Evolutionary conservation across 805 yeast species (phyloP).

Genomic region (Starmerella powellii): DNA sequence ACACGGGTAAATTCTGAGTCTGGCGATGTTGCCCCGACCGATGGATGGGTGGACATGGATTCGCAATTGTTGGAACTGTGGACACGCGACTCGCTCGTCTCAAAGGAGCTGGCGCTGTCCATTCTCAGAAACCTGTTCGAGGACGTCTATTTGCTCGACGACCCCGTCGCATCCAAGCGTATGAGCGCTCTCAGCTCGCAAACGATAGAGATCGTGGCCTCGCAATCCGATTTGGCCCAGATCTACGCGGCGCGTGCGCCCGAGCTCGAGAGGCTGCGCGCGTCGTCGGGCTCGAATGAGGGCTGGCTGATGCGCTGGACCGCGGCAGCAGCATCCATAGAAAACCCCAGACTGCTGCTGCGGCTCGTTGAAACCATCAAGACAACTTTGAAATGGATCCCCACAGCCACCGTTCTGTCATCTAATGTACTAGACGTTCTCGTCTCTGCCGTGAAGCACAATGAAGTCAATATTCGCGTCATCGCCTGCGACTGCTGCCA

Average conservation of each 20-base stretch:
- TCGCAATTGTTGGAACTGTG: slow-evolving; percentile 60
- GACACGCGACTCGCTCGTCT: slow-evolving; percentile 37
- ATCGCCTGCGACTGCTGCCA: slow-evolving; percentile 86
- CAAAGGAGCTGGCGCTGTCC: slow-evolving; percentile 52
- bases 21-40: slow-evolving; percentile 27
- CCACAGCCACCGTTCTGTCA: slow-evolving; percentile 57
- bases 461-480: slow-evolving; percentile 55
- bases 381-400: slow-evolving; percentile 83
- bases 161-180: slow-evolving; percentile 74
- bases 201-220: slow-evolving; percentile 72
- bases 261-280: slow-evolving; percentile 46
- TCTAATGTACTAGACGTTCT: slow-evolving; percentile 56
- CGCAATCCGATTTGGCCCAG: slow-evolving; percentile 48
- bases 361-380: slow-evolving; percentile 71
- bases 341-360: slow-evolving; percentile 20
- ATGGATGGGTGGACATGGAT: slow-evolving; percentile 85
- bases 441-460: slow-evolving; percentile 31
- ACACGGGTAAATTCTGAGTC: slow-evolving; percentile 12
- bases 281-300: slow-evolving; percentile 36
- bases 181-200: slow-evolving; percentile 65
- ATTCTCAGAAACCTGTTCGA: slow-evolving; percentile 81
- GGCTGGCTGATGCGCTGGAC: slow-evolving; percentile 87
- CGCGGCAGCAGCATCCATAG: slow-evolving; percentile 21
- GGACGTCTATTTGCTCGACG: slow-evolving; percentile 84
- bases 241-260: slow-evolving; percentile 58